phyloP scores from a whole-genome alignment of 140 eudicot genomes.

The Cichorium intybus region DNA sequence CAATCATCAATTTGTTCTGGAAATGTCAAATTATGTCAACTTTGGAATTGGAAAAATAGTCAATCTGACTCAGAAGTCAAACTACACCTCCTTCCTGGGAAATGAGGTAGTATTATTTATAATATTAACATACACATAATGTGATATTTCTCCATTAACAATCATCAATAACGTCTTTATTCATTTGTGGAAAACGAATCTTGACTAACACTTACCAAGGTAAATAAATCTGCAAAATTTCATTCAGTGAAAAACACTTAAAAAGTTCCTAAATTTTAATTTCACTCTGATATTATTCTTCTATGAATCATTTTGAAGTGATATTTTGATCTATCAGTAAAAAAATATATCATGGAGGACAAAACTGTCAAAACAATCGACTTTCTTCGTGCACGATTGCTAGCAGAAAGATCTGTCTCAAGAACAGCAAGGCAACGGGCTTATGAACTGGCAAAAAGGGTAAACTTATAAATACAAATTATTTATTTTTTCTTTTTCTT shows the following conservation, averaged over 20 bases:
- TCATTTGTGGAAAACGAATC: background rate
- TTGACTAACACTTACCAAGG: background rate
- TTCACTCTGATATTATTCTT: background rate
- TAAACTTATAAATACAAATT: slow-evolving; percentile 4
- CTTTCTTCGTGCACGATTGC: slow-evolving; percentile 78
- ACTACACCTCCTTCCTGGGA: slow-evolving; percentile 1
- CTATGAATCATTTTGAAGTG: too few relatives aligned
- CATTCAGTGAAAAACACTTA: background rate
- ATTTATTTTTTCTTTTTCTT: background rate
- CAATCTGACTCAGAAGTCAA: slow-evolving; percentile 19
- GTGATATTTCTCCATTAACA: slow-evolving; percentile 7
- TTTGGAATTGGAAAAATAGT: slow-evolving; percentile 7
- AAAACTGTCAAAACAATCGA: slow-evolving; percentile 68
- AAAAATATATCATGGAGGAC: slow-evolving; percentile 51
- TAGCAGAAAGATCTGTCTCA: slow-evolving; percentile 88
- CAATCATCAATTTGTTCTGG: background rate
- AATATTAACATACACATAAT: slow-evolving; percentile 1
- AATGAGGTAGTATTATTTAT: background rate
- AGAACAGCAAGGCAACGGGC: slow-evolving; percentile 80
- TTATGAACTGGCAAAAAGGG: slow-evolving; percentile 88
- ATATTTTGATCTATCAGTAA: slow-evolving; percentile 43
- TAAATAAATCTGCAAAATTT: background rate
- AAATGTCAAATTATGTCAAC: background rate
- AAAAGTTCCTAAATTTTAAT: background rate
- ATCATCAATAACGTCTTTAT: slow-evolving; percentile 17